These are phyloP conservation scores for Histomonas meleagridis DNA, from an alignment of 208 protist species.

Conservation along the genomic window DNA sequence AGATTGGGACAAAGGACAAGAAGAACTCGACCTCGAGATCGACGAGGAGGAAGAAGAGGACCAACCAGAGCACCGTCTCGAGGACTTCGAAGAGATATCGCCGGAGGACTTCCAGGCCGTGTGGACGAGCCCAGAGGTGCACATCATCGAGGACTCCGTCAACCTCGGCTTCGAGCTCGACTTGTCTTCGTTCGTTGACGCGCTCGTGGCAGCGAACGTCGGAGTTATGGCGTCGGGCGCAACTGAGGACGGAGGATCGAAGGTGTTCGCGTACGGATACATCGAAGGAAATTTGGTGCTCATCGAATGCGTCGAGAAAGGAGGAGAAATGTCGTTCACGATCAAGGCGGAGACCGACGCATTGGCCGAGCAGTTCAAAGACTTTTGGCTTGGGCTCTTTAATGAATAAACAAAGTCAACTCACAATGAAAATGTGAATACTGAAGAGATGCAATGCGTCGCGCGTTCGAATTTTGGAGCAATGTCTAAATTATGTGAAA, in stretches of 20 bases:
- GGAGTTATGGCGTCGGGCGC: not conserved
- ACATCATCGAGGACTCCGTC: not conserved
- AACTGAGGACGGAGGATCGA: not conserved
- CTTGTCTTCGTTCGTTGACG: not conserved
- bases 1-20: not conserved
- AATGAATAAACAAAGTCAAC: slow-evolving; percentile 31
- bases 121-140: not conserved
- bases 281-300: not conserved
- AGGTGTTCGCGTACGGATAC: slow-evolving; percentile 23
- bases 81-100: not conserved
- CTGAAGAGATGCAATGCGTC: no score
- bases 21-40: slow-evolving; percentile 16
- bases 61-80: not conserved
- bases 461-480: no score
- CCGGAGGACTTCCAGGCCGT: not conserved
- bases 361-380: not conserved
- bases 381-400: slow-evolving; percentile 32
- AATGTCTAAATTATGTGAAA: no score
- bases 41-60: slow-evolving; percentile 34
- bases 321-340: not conserved
- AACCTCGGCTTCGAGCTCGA: not conserved
- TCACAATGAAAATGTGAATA: no score
- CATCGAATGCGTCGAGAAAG: not conserved
- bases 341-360: slow-evolving; percentile 10
- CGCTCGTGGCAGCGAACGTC: not conserved